Base-by-base conservation (phyloP, 108 stramenopile species). In the Asterionellopsis glacialis region DNA sequence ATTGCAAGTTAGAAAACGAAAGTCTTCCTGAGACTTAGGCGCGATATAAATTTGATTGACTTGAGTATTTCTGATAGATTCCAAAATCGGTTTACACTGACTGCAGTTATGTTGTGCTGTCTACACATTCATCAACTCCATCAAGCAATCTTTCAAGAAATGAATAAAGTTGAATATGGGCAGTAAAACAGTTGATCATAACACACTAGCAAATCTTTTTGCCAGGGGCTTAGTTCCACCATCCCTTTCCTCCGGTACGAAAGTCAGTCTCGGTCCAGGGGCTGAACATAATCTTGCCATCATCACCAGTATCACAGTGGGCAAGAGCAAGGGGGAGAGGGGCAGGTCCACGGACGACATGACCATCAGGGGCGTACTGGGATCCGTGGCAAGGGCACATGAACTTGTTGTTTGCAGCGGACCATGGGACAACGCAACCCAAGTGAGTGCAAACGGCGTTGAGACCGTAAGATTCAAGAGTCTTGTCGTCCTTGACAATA, bases 311-410 rank as follows among this genome's bases (percentile, higher is more conserved):
- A 53, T 95, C 89, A 57, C 81, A 76, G 76, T 96, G 94, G 45
- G 97, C 97, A 45, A 98, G 84, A 28, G 95, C 96, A 47, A 98
- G 92, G 50, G 95, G 94, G 74, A 94, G 87, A 61, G 93, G 93
- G 50, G 97, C 97, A 41, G 97, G 97, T 70, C 97, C 97, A 73
- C 97, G 93, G 53, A 98, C 89, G 56, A 98, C 97, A 68, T 86
- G 81, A 50, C 97, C 97, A 59, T 81, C 83, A 21, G 80, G 78
- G 65, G 94, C 88, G 78, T 98, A 98, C 76, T 98, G 88, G 49
- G 97, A 98, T 76, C 96, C 97, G 80, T 98, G 97, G 87, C 97
- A 98, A 55, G 97, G 97, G 95, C 97, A 98, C 84, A 95, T 91
- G 83, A 96, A 98, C 86, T 98, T 97, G 94, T 95, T 96, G 74